Base-by-base conservation (phyloP, 2,329 filamentous ascomycete species). In the Cladosporium sp. region DNA sequence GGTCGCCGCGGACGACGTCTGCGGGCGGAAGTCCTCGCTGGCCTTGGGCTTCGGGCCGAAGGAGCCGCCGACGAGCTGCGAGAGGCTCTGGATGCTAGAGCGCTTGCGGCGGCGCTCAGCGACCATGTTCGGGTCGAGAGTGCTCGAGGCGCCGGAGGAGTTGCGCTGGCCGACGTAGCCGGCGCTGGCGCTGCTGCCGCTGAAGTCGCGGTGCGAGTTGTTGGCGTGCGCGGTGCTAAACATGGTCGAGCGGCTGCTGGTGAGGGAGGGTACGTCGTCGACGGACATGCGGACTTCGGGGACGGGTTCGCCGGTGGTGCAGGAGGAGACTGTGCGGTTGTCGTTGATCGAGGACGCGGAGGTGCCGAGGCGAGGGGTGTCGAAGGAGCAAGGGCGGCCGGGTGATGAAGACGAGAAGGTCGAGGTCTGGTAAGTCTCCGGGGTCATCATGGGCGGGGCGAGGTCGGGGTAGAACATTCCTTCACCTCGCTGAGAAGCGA, bases 211-310 rank as follows among this genome's bases (percentile, higher is more conserved):
- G 9, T 63, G 62, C 8, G 65, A 68, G 19, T 46, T 61, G 41
- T 66, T 66, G 45, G 59, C 63, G 38, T 85, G 87, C 59, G 87
- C 83, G 43, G 82, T 79, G 6, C 84, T 79, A 14, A 75, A 86
- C 80, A 85, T 88, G 9, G 85, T 89, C 9, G 87, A 90, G 59
- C 85, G 83, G 64, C 85, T 89, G 63, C 85, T 89, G 1, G 85
- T 87, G 58, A 84, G 70, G 2, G 87, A 90, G 2, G 87, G 86
- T 11, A 88, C 82, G 59, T 88, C 86, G 57, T 87, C 84, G 32
- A 84, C 77, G 0, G 87, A 91, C 34, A 86, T 79, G 43, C 86
- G 82, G 9, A 79, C 72, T 61, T 89, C 86, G 0, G 85, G 86
- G 0, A 84, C 85, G 16, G 85, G 85, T 58, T 90, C 86, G 49